A percentile compares a stretch with the other conserved stretches of the same genome.
Conservation (phyloP, 2,329 filamentous ascomycete species). For the Stachybotrys elegans region DNA sequence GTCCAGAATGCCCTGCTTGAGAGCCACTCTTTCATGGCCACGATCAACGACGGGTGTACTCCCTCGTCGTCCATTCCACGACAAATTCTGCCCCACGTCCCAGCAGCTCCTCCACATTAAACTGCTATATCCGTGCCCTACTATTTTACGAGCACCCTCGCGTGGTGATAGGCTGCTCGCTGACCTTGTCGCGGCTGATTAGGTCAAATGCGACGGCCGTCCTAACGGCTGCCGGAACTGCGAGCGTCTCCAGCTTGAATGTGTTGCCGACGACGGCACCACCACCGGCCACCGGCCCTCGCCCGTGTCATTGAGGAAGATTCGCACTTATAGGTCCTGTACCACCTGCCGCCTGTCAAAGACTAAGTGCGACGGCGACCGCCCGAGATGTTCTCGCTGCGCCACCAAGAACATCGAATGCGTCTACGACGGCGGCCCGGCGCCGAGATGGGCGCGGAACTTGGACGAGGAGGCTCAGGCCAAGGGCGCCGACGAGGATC, state of each 20-base stretch:
- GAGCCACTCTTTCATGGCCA: too few species aligned
- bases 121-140: too few species aligned
- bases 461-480: slow-evolving; percentile 15
- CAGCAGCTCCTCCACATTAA: too few species aligned
- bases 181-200: slow-evolving; percentile 7
- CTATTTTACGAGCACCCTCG: too few species aligned
- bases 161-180: too few species aligned
- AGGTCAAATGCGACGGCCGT: slow-evolving; percentile 38
- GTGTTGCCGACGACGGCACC: slow-evolving; percentile 29
- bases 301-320: slow-evolving; percentile 28
- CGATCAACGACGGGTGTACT: too few species aligned
- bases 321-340: slow-evolving; percentile 35
- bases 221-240: slow-evolving; percentile 37
- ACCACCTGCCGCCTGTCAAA: slow-evolving; percentile 34
- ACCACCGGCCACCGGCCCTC: slow-evolving; percentile 17
- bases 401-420: slow-evolving; percentile 27
- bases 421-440: slow-evolving; percentile 31
- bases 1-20: too few species aligned
- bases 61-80: too few species aligned
- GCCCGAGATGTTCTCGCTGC: slow-evolving; percentile 32
- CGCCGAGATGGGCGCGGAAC: slow-evolving; percentile 30
- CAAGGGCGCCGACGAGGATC: slow-evolving; percentile 5
- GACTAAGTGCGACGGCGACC: slow-evolving; percentile 36
- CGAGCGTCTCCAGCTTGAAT: slow-evolving; percentile 36
- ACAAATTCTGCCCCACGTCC: too few species aligned